phyloP scores from a whole-genome alignment of 768 basidiomycete genomes.

The Strobilomyces dryophilus region DNA sequence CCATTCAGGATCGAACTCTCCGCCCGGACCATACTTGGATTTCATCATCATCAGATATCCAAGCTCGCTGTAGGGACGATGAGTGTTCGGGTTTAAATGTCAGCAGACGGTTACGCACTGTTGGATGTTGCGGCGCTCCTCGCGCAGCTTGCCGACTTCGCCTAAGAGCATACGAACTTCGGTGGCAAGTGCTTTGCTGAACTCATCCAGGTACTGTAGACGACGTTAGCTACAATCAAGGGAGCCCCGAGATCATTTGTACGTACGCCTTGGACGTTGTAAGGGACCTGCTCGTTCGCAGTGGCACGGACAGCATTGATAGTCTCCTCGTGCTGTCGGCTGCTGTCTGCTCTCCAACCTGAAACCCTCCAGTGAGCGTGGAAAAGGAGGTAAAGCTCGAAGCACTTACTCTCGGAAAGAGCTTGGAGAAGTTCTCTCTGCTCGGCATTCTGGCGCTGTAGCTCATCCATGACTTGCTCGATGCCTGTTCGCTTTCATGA shows the following conservation, averaged over 20 bases:
- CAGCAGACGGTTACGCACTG: slow-evolving; percentile 47
- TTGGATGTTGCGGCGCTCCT: slow-evolving; percentile 73
- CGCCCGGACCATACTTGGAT: slow-evolving; percentile 79
- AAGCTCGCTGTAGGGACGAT: slow-evolving; percentile 53
- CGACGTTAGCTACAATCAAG: slow-evolving; percentile 2
- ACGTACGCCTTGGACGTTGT: slow-evolving; percentile 79
- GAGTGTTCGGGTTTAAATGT: neutral
- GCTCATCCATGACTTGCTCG: slow-evolving; percentile 55
- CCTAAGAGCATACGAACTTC: slow-evolving; percentile 81
- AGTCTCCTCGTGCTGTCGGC: slow-evolving; percentile 62
- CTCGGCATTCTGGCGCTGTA: slow-evolving; percentile 56
- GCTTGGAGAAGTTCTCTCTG: slow-evolving; percentile 51
- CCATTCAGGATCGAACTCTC: slow-evolving; percentile 86
- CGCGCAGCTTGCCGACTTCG: slow-evolving; percentile 80
- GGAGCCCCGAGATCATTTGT: neutral
- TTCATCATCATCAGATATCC: slow-evolving; percentile 66
- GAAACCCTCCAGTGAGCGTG: slow-evolving; percentile 11
- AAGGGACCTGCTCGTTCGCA: slow-evolving; percentile 72
- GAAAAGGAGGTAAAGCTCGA: neutral
- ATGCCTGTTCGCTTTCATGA: slow-evolving; percentile 39
- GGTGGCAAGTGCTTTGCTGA: slow-evolving; percentile 76
- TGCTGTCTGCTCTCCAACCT: slow-evolving; percentile 70
- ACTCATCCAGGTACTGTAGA: slow-evolving; percentile 76
- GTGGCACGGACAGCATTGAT: slow-evolving; percentile 65
- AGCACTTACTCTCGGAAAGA: slow-evolving; percentile 54